Conservation (phyloP, 2,329 filamentous ascomycete species). For the Onygenales sp. region DNA sequence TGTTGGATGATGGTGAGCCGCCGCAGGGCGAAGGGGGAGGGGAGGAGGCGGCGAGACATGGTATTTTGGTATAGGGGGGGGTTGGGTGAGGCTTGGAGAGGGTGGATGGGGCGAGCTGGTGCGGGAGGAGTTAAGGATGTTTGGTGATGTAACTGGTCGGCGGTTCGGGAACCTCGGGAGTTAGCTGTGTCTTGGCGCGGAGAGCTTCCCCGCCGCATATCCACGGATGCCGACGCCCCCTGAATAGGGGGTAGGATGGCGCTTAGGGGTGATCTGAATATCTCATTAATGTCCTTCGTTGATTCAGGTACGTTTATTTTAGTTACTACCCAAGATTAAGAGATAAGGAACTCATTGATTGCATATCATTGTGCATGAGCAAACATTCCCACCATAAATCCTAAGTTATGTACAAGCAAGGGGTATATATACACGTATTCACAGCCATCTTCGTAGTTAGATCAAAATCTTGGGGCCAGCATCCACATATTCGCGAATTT, state of each 20-base stretch:
- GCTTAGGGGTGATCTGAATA: too few species aligned
- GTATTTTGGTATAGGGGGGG: conserved; percentile 1
- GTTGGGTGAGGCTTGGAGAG: background rate
- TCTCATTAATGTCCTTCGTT: too few species aligned
- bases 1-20: conserved; percentile 14
- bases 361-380: too few species aligned
- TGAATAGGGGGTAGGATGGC: too few species aligned
- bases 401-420: background rate
- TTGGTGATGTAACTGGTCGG: background rate
- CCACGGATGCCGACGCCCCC: too few species aligned
- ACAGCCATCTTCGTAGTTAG: background rate
- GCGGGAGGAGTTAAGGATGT: background rate
- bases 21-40: conserved; percentile 15
- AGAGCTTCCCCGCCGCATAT: too few species aligned
- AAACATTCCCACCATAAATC: background rate
- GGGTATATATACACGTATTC: background rate
- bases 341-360: too few species aligned
- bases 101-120: background rate
- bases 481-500: conserved; percentile 28
- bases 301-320: too few species aligned
- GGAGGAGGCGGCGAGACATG: conserved; percentile 22
- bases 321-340: too few species aligned
- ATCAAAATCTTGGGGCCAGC: conserved; percentile 1
- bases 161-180: background rate
- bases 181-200: too few species aligned